phyloP scores from a whole-genome alignment of 2,329 filamentous ascomycete genomes.

The Apiospora hydei region DNA sequence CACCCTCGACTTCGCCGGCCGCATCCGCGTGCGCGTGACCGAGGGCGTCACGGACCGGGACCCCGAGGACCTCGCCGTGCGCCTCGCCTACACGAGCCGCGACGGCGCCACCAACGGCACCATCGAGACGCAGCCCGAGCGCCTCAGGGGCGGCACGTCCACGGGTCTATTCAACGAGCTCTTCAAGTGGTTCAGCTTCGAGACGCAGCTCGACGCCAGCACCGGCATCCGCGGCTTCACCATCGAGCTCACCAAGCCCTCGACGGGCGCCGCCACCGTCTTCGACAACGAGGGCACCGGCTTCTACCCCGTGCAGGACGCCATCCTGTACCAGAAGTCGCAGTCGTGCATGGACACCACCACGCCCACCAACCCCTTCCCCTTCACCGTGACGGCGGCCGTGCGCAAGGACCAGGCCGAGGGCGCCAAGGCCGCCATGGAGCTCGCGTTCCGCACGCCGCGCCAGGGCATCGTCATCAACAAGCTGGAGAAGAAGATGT shows the following conservation, averaged over 20 bases:
- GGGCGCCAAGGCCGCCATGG: background rate
- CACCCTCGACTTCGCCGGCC: constrained; percentile 22
- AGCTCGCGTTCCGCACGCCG: constrained; percentile 8
- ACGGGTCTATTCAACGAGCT: constrained; percentile 35
- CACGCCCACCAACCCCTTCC: constrained; percentile 11
- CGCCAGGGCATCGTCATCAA: background rate
- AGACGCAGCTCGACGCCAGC: constrained; percentile 33
- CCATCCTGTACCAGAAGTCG: constrained; percentile 36
- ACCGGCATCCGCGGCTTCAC: constrained; percentile 43
- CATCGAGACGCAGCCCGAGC: constrained; percentile 26
- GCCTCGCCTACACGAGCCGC: constrained; percentile 33
- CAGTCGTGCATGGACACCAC: constrained; percentile 37
- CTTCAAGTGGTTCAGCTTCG: constrained; percentile 44
- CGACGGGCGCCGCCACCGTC: constrained; percentile 34
- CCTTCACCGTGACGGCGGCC: constrained; percentile 26
- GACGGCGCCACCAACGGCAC: constrained; percentile 26
- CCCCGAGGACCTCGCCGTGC: constrained; percentile 33
- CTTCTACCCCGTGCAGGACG: constrained; percentile 41
- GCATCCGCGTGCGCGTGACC: constrained; percentile 22
- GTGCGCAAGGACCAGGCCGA: constrained; percentile 19
- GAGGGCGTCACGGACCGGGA: constrained; percentile 30
- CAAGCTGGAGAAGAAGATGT: background rate
- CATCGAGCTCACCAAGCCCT: constrained; percentile 38
- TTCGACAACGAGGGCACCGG: constrained; percentile 37
- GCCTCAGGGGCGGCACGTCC: constrained; percentile 33